A percentile compares a stretch with the other conserved stretches of the same genome.
phyloP scores from a whole-genome alignment of 495 filamentous ascomycete species.

The Clohesyomyces aquaticus region DNA sequence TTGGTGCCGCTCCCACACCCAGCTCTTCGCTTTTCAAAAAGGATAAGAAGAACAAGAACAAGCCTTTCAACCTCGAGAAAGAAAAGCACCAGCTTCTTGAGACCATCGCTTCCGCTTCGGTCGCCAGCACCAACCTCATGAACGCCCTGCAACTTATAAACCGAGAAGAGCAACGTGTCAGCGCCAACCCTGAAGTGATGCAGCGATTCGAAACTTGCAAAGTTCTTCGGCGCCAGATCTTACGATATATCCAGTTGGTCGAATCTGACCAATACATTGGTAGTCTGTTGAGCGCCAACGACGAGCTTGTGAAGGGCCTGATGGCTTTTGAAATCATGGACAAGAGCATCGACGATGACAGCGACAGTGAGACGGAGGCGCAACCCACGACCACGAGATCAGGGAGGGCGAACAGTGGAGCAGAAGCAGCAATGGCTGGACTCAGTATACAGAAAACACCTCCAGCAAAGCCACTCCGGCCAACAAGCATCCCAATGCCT shows the following conservation, averaged over 20 bases:
- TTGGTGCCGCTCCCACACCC: constrained; percentile 30
- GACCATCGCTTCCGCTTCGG: constrained; percentile 79
- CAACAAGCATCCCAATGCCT: constrained; percentile 46
- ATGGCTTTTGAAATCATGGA: constrained; percentile 95
- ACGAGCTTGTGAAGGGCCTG: constrained; percentile 77
- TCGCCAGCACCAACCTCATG: constrained; percentile 86
- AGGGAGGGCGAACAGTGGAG: constrained; percentile 9
- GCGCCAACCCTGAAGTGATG: constrained; percentile 76
- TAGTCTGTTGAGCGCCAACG: constrained; percentile 53
- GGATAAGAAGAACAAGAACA: constrained; percentile 56
- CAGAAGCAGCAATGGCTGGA: constrained; percentile 41
- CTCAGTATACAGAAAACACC: constrained; percentile 41
- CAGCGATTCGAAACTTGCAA: constrained; percentile 86
- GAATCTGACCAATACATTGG: constrained; percentile 55
- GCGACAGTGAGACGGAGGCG: constrained; percentile 76
- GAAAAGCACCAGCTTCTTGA: constrained; percentile 84
- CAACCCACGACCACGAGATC: neutral
- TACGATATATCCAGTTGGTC: constrained; percentile 71
- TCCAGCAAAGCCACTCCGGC: constrained; percentile 46
- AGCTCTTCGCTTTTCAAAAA: constrained; percentile 50
- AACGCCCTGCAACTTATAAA: constrained; percentile 92
- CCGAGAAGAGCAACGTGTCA: constrained; percentile 83
- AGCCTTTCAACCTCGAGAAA: constrained; percentile 78
- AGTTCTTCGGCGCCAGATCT: constrained; percentile 74
- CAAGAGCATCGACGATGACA: constrained; percentile 94